Conservation (phyloP, 371 early-diverging fungal species). For the Syncephalastrum racemosum region DNA sequence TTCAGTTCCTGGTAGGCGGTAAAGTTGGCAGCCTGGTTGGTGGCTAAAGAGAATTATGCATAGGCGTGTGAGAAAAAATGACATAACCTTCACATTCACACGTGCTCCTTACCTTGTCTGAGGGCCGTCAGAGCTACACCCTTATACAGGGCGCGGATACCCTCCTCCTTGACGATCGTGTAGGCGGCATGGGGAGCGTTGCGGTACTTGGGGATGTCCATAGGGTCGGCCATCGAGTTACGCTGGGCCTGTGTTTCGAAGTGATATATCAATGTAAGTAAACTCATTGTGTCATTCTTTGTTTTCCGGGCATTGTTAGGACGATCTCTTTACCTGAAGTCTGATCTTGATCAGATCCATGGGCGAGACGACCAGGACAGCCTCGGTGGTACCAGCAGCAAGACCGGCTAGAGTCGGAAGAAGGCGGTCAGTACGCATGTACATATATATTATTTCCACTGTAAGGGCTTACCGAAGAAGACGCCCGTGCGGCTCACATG, state of each 20-base stretch:
- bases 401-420: slow-evolving; percentile 76
- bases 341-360: slow-evolving; percentile 98
- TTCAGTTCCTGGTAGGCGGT: slow-evolving; percentile 95
- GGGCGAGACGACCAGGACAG: slow-evolving; percentile 95
- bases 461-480: slow-evolving; percentile 69
- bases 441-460: slow-evolving; percentile 2
- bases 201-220: slow-evolving; percentile 96
- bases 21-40: slow-evolving; percentile 98
- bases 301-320: neutral
- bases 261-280: neutral
- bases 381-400: slow-evolving; percentile 95
- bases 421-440: slow-evolving; percentile 2
- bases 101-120: slow-evolving; percentile 77
- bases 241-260: slow-evolving; percentile 68
- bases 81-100: slow-evolving; percentile 2
- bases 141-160: slow-evolving; percentile 88
- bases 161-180: slow-evolving; percentile 93
- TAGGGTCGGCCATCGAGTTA: slow-evolving; percentile 94
- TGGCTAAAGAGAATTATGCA: slow-evolving; percentile 56
- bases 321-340: slow-evolving; percentile 59
- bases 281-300: neutral
- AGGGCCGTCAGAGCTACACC: slow-evolving; percentile 94
- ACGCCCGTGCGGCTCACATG: slow-evolving; percentile 70
- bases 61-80: neutral
- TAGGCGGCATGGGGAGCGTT: slow-evolving; percentile 93